Conservation (phyloP, 179 eudicot genomes). For the Spinacia oleracea region DNA sequence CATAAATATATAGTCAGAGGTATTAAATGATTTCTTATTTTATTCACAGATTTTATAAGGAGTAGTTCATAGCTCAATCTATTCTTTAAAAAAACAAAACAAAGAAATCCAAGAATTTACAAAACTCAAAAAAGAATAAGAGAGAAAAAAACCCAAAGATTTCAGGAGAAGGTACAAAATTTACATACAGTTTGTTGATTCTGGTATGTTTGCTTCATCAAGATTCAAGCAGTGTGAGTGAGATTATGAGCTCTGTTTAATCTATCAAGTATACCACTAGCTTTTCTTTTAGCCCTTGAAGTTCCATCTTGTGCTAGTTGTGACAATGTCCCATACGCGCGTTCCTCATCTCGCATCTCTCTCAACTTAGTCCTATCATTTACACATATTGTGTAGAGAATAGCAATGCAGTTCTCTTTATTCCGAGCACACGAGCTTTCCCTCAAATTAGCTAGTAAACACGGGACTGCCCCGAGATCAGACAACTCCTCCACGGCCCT, state of each 20-base stretch:
- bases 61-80: slow-evolving; percentile 19
- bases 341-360: slow-evolving; percentile 72
- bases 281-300: slow-evolving; percentile 92
- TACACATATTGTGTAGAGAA: slow-evolving; percentile 54
- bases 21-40: slow-evolving; percentile 8
- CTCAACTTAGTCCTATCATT: slow-evolving; percentile 52
- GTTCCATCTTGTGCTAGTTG: slow-evolving; percentile 73
- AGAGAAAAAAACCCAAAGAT: not conserved
- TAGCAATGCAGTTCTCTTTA: slow-evolving; percentile 76
- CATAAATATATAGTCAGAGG: slow-evolving; percentile 12
- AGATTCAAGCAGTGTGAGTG: slow-evolving; percentile 60
- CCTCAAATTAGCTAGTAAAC: slow-evolving; percentile 52
- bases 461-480: slow-evolving; percentile 56
- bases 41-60: slow-evolving; percentile 27
- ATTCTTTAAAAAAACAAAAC: not conserved
- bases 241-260: slow-evolving; percentile 46
- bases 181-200: slow-evolving; percentile 42
- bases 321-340: slow-evolving; percentile 48
- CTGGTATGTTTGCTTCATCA: slow-evolving; percentile 18
- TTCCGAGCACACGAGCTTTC: slow-evolving; percentile 59
- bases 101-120: slow-evolving; percentile 31
- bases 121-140: not conserved
- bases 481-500: slow-evolving; percentile 67
- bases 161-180: slow-evolving; percentile 41
- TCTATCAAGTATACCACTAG: slow-evolving; percentile 69